These are phyloP conservation scores for Termitomyces sp. DNA, from an alignment of 768 basidiomycete genomes.

Conservation along the genomic window DNA sequence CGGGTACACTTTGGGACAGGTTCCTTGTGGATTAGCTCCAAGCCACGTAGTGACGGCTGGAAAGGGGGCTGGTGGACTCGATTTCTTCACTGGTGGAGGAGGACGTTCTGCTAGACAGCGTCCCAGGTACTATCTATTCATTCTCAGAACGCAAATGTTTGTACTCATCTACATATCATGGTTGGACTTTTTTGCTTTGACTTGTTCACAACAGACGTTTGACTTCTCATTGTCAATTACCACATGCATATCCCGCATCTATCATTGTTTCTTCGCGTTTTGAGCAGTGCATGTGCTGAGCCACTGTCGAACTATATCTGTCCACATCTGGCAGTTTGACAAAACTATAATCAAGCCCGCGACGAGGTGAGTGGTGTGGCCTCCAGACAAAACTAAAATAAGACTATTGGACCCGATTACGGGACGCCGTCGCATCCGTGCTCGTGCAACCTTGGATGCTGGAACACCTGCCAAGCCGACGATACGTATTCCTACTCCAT, in stretches of 20 bases:
- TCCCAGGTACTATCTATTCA: constrained; percentile 8
- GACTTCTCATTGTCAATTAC: not conserved
- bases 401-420: constrained; percentile 4
- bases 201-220: constrained; percentile 7
- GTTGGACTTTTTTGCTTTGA: constrained; percentile 18
- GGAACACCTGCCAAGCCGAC: constrained; percentile 6
- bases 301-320: not conserved
- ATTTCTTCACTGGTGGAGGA: constrained; percentile 77
- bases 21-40: constrained; percentile 72
- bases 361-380: not conserved
- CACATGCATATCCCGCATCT: not conserved
- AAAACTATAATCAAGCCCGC: not conserved
- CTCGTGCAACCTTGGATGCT: not conserved
- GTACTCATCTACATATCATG: constrained; percentile 21
- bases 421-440: constrained; percentile 16
- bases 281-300: not conserved
- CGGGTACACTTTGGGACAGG: constrained; percentile 80
- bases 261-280: not conserved
- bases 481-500: constrained; percentile 8
- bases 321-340: not conserved
- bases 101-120: constrained; percentile 62
- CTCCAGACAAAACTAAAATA: constrained; percentile 3
- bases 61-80: constrained; percentile 79
- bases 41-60: constrained; percentile 62
- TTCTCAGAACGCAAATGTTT: constrained; percentile 14